Evolutionary conservation across 75 land plant species (phyloP), one percentile per base, ranked within the genome.

Genomic region (Sequoiadendron giganteum): DNA sequence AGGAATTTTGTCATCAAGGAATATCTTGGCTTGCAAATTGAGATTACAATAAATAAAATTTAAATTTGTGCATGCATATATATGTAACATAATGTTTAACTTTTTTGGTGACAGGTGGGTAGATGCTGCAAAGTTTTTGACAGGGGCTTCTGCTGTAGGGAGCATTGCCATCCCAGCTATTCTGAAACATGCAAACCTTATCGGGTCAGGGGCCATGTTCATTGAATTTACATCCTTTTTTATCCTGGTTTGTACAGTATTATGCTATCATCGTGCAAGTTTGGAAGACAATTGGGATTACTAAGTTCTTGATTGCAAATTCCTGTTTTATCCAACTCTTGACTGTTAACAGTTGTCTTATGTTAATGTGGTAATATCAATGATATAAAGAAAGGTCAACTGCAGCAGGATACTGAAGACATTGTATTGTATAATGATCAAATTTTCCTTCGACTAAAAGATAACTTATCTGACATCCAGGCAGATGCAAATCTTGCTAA

Each of bases 111-210:
- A 81, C 88, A 98, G 99, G 43, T 98, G 99, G 99, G 90, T 91
- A 75, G 93, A 93, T 90, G 97, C 94, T 28, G 99, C 99, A 58
- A 98, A 95, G 84, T 98, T 98, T 78, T 38, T 98, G 85, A 98
- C 99, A 25, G 99, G 99, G 30, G 96, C 96, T 32, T 98, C 99
- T 45, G 89, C 95, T 54, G 95, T 98, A 9, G 99, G 99, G 55
- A 98, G 99, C 92, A 88, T 98, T 88, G 99, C 99, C 1, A 98
- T 98, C 84, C 99, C 99, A 21, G 95, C 95, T 25, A 98, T 98
- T 52, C 90, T 97, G 85, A 94, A 92, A 84, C 99, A 98, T 85
- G 99, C 99, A 8, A 86, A 88, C 72, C 88, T 98, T 87, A 98
- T 98, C 39, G 90, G 88, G 76, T 90, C 92, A 0, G 99, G 99